phyloP scores from a whole-genome alignment of 257 asterid genomes.

The Ocimum tenuiflorum region DNA sequence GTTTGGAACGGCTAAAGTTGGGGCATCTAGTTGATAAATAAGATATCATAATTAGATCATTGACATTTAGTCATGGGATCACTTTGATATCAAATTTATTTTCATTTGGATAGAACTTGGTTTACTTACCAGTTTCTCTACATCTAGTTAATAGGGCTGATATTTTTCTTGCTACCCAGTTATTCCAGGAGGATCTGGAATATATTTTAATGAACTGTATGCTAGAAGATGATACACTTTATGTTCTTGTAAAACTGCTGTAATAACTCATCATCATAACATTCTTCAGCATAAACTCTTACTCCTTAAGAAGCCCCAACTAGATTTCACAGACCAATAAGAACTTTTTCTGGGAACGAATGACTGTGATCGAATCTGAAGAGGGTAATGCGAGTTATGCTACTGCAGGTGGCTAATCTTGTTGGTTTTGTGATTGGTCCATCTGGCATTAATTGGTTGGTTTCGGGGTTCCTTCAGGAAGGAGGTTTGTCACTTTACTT shows the following conservation, averaged over 20 bases:
- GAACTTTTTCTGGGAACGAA: neutral
- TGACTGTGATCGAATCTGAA: neutral
- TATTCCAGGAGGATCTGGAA: neutral
- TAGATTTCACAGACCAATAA: neutral
- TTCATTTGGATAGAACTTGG: neutral
- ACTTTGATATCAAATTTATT: neutral
- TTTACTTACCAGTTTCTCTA: neutral
- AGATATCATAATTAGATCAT: neutral
- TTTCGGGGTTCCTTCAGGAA: constrained; percentile 56
- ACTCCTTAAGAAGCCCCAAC: neutral
- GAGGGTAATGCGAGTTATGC: constrained; percentile 8
- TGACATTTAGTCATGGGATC: neutral
- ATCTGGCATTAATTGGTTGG: constrained; percentile 84
- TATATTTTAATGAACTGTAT: neutral
- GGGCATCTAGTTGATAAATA: neutral
- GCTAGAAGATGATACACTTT: neutral
- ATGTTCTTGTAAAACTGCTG: neutral
- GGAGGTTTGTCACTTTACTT: constrained; percentile 43
- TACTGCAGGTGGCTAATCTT: constrained; percentile 82
- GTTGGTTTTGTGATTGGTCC: constrained; percentile 97
- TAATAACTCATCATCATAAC: neutral
- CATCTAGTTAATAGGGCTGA: neutral
- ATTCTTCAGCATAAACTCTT: neutral
- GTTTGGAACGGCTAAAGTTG: neutral
- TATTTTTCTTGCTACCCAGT: neutral